Evolutionary conservation across 2,329 filamentous ascomycete genomes (phyloP).

Genomic region (Phialophora expanda): DNA sequence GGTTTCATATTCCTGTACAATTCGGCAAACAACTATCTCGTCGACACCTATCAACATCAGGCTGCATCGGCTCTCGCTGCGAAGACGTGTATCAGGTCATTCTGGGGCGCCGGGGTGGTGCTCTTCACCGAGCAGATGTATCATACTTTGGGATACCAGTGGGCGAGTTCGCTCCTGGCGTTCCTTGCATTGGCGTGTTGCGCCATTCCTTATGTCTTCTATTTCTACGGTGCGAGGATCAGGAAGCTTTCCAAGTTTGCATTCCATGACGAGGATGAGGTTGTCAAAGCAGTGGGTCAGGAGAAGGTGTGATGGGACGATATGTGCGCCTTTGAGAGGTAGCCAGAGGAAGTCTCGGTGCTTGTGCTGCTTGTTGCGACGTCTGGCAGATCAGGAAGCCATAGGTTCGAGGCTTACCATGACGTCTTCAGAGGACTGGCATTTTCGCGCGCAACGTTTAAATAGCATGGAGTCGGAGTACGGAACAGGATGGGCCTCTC

Average conservation of each 20-base stretch:
- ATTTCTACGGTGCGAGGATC: conserved; percentile 74
- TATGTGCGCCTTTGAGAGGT: not conserved
- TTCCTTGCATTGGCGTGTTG: conserved; percentile 80
- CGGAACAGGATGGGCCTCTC: not conserved
- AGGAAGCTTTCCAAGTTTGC: conserved; percentile 73
- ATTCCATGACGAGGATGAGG: conserved; percentile 63
- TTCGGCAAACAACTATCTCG: conserved; percentile 74
- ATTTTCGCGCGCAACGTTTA: not conserved
- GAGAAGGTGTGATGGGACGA: conserved; percentile 27
- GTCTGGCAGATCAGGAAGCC: not conserved
- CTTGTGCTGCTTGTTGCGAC: not conserved
- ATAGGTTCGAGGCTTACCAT: not conserved
- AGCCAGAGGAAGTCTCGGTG: not conserved
- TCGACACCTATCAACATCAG: conserved; percentile 84
- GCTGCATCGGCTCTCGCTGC: conserved; percentile 85
- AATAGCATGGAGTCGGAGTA: not conserved
- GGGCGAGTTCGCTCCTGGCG: conserved; percentile 74
- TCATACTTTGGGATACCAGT: conserved; percentile 71
- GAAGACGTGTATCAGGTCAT: conserved; percentile 84
- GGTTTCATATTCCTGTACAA: conserved; percentile 87
- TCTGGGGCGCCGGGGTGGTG: conserved; percentile 79
- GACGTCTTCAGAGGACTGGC: not conserved
- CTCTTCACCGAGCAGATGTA: conserved; percentile 87
- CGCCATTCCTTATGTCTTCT: conserved; percentile 82
- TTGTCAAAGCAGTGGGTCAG: not conserved